Base-by-base conservation (phyloP, 2,329 filamentous ascomycete genomes). In the Ceratocystis ficicola region DNA sequence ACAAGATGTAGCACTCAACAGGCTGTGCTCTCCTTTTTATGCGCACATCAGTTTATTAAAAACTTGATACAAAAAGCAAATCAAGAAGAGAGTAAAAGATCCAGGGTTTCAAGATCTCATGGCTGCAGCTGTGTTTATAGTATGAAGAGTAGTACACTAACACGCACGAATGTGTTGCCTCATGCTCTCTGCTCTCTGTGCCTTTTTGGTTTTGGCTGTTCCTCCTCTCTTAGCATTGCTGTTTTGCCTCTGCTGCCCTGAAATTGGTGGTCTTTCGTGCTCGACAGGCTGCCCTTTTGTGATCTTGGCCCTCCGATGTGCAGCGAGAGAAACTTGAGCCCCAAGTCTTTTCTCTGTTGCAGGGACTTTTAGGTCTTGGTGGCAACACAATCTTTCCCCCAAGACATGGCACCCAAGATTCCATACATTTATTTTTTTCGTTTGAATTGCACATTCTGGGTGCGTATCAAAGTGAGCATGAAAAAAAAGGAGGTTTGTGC, bases 301-400 rank as follows among this genome's bases (percentile, higher is more conserved):
- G 10, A 7, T 59, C 55, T 59, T 59, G 25, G 55, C 55, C 55
- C n/a, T 57, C 1, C 25, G 4, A 57, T 57, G 32, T 57, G 52
- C 28, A 28, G 30, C 55, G n/a, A 20, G 25, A 28, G 22, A 28
- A 25, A 52, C 15, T 12, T 10, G 25, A 41, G 10, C 3, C 20
- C 17, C 48, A 52, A 28, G 48, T 25, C 20, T 41, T 41, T 41
- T 41, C 36, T 41, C 36, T 15, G 28, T 52, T 28, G 15, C 55
- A 59, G 55, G 55, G 55, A 32, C 55, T 59, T 59, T 59, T 59
- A 59, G 55, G 32, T n/a, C 28, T 10, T 17, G n/a, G 55, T 59
- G 25, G 55, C 55, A 41, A 41, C 36, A 41, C 36, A 41, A 15
- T 10, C 36, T 12, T 12, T 10, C 36, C 12, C 4, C 36, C 36